Percentiles rank a stretch among this genome's conserved stretches.
Evolutionary conservation across 768 basidiomycete genomes (phyloP).

Genomic region (Pleurotus tuber-regium): DNA sequence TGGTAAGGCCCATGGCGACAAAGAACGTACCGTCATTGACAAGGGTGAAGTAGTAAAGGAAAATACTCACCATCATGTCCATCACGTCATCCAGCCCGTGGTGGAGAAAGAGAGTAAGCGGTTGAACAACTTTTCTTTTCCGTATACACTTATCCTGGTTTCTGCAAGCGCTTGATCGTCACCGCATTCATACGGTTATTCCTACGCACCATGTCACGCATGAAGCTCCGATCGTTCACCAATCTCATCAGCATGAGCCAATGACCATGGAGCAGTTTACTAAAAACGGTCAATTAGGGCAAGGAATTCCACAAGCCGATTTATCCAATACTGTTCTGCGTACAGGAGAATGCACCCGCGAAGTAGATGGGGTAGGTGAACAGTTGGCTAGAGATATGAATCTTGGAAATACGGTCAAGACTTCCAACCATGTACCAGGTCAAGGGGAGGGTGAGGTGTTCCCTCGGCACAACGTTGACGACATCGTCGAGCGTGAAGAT

Average conservation of each 20-base stretch:
- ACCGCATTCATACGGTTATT: conserved; percentile 30
- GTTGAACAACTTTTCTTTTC: not conserved
- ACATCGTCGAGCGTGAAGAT: no score
- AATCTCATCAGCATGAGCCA: conserved; percentile 30
- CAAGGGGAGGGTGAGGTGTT: no score
- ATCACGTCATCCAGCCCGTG: conserved; percentile 36
- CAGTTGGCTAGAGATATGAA: no score
- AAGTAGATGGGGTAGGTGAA: not conserved
- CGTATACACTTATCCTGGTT: not conserved
- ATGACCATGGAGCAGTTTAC: conserved; percentile 33
- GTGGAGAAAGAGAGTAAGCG: conserved; percentile 37
- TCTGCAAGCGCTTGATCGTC: conserved; percentile 25
- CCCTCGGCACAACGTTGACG: no score
- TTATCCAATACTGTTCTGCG: not conserved
- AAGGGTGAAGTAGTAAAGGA: conserved; percentile 31
- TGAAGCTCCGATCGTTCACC: conserved; percentile 35
- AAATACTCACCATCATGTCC: conserved; percentile 32
- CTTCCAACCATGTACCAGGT: no score
- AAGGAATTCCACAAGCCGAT: not conserved
- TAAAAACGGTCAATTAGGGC: conserved; percentile 13
- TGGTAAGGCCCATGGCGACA: conserved; percentile 21
- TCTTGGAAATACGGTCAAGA: no score
- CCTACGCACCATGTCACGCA: conserved; percentile 34
- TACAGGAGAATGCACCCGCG: not conserved
- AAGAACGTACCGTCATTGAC: conserved; percentile 30